These are phyloP conservation scores for Cladophialophora bantiana DNA, from an alignment of 2,329 filamentous ascomycete genomes.

Conservation along the genomic window DNA sequence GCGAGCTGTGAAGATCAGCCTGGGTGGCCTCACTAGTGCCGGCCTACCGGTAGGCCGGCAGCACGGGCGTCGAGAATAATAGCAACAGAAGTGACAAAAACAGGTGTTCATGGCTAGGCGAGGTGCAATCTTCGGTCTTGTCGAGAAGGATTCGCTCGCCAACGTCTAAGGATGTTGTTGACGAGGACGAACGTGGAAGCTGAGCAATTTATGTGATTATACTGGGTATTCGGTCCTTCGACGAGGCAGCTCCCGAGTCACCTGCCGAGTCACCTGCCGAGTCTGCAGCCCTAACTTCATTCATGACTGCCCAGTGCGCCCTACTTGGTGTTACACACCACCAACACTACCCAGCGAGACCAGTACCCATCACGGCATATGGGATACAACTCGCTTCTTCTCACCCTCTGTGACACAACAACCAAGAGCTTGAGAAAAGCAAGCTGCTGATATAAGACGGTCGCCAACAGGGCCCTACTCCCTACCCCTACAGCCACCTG, in stretches of 20 bases:
- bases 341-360: no score
- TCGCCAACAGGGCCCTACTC: not conserved
- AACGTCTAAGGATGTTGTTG: not conserved
- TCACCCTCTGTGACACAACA: not conserved
- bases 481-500: no score
- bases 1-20: not conserved
- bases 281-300: no score
- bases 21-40: not conserved
- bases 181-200: no score
- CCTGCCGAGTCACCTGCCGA: no score
- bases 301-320: no score
- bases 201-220: no score
- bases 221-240: no score
- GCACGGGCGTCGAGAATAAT: not conserved
- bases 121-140: not conserved
- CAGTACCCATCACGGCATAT: no score
- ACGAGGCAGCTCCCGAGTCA: no score
- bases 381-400: no score
- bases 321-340: no score
- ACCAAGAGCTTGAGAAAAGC: not conserved
- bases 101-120: conserved; percentile 1
- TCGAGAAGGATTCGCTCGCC: conserved; percentile 2
- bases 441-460: not conserved
- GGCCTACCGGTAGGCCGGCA: not conserved
- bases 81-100: not conserved